A percentile compares a stretch with the other conserved stretches of the same genome.
Evolutionary conservation across 108 stramenopile species (phyloP).

Genomic region (Pseudonitzschia delicatissima): DNA sequence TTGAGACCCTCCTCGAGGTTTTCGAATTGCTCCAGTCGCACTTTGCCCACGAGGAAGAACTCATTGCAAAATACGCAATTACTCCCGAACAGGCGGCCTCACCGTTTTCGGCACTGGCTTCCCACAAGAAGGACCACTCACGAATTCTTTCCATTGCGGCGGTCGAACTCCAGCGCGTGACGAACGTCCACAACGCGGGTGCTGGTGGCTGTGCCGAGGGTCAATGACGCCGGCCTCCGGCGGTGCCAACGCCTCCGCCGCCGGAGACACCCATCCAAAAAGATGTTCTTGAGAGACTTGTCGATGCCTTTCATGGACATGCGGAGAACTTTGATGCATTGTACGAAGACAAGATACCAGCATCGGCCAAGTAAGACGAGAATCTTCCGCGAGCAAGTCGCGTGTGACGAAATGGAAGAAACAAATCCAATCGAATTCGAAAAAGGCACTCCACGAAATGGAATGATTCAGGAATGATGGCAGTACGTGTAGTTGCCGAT

Average conservation of each 20-base stretch:
- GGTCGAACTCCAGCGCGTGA: neutral
- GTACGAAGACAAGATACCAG: neutral
- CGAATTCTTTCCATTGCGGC: constrained; percentile 6
- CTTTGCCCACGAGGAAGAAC: constrained; percentile 42
- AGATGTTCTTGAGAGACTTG: neutral
- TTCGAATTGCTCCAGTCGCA: constrained; percentile 28
- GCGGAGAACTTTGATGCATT: neutral
- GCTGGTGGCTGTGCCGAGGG: neutral
- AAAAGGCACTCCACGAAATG: too few species aligned
- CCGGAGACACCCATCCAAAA: neutral
- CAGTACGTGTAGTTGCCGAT: too few species aligned
- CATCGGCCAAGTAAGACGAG: neutral
- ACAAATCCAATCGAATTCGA: neutral
- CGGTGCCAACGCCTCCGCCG: neutral
- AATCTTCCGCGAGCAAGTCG: neutral
- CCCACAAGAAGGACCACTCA: constrained; percentile 14
- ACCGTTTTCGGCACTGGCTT: constrained; percentile 8
- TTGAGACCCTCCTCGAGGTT: constrained; percentile 18
- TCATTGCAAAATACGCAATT: constrained; percentile 12
- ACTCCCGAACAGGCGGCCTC: neutral
- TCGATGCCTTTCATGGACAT: neutral
- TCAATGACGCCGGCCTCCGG: neutral
- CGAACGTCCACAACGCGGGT: neutral
- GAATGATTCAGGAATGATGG: too few species aligned
- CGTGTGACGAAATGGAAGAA: neutral